These are phyloP conservation scores for Allantophomopsis lycopodina DNA, from an alignment of 2,329 filamentous ascomycete species.

Conservation along the genomic window DNA sequence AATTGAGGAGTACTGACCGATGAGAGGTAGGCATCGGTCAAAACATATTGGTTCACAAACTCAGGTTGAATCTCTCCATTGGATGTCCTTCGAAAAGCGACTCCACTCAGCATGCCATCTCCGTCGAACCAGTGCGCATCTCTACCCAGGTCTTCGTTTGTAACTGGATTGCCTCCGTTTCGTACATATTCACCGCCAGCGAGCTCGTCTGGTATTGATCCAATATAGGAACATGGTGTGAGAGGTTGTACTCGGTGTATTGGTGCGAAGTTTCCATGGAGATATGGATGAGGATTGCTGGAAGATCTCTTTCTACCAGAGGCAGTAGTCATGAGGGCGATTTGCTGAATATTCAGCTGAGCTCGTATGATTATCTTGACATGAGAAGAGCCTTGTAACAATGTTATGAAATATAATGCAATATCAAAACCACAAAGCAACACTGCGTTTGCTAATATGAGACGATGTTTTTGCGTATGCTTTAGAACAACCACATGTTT, in stretches of 20 bases:
- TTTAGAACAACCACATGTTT: no score
- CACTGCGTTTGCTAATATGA: no score
- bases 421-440: no score
- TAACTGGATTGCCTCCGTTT: slow-evolving; percentile 56
- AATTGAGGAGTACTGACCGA: slow-evolving; percentile 31
- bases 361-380: no score
- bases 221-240: slow-evolving; percentile 41
- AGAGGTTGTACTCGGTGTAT: slow-evolving; percentile 39
- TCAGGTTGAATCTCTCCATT: slow-evolving; percentile 34
- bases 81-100: slow-evolving; percentile 36
- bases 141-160: slow-evolving; percentile 42
- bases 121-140: slow-evolving; percentile 66
- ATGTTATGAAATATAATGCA: no score
- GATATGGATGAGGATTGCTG: slow-evolving; percentile 26
- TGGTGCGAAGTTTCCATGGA: slow-evolving; percentile 58
- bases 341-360: neutral
- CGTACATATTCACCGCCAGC: slow-evolving; percentile 58
- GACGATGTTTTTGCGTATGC: no score
- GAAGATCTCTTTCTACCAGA: slow-evolving; percentile 9
- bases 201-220: slow-evolving; percentile 48
- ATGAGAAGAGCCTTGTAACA: no score
- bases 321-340: slow-evolving; percentile 9
- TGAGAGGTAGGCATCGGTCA: slow-evolving; percentile 52
- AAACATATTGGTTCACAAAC: slow-evolving; percentile 56
- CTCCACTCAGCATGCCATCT: slow-evolving; percentile 60